Evolutionary conservation across 2,329 filamentous ascomycete genomes (phyloP).

Genomic region (Pochonia chlamydosporia): DNA sequence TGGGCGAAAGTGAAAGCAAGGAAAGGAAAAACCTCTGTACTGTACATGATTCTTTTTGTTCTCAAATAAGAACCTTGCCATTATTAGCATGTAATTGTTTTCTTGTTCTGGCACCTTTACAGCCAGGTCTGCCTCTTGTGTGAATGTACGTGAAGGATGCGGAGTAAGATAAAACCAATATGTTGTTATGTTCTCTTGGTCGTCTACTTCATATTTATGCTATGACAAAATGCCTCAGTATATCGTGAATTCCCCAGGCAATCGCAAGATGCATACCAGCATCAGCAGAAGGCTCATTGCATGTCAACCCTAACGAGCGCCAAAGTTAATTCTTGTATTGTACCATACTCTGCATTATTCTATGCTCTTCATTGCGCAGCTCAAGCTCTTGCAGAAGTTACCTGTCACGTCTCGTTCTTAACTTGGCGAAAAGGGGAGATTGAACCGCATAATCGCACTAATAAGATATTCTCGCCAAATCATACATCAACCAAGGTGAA

Average conservation of each 20-base stretch:
- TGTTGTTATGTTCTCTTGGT: no score
- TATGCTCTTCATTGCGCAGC: background rate
- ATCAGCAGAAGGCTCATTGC: background rate
- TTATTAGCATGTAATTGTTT: background rate
- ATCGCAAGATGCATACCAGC: background rate
- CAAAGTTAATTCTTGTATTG: conserved; percentile 10
- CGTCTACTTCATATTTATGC: no score
- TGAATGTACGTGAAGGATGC: no score
- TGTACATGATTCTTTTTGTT: conserved; percentile 10
- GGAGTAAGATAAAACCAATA: no score
- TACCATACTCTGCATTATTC: conserved; percentile 16
- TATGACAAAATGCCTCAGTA: background rate
- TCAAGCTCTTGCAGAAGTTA: background rate
- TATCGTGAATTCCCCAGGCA: background rate
- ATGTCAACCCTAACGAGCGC: background rate
- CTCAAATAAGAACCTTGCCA: conserved; percentile 2
- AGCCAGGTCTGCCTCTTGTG: no score
- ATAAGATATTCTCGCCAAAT: conserved; percentile 7
- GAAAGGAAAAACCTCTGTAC: conserved; percentile 1
- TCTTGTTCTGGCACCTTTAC: conserved; percentile 13
- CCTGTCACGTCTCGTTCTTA: background rate
- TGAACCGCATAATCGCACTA: background rate
- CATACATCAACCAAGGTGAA: conserved; percentile 8
- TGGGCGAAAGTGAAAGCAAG: background rate
- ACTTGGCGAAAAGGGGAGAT: background rate